These are phyloP conservation scores for Lentinula raphanica DNA, from an alignment of 768 basidiomycete species.

Conservation along the genomic window DNA sequence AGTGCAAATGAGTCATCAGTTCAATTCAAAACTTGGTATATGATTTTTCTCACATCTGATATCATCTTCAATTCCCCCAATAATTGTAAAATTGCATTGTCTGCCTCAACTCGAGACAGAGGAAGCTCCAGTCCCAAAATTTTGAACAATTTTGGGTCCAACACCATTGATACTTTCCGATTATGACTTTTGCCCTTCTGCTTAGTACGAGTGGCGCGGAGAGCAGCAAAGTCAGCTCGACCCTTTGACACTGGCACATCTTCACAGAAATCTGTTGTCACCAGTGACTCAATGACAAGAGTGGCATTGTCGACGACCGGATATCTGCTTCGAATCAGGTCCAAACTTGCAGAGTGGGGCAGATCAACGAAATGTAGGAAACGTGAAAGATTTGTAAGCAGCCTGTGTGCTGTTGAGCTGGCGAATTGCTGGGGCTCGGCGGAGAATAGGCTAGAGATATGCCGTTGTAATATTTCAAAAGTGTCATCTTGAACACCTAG, in stretches of 20 bases:
- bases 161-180: neutral
- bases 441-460: neutral
- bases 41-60: neutral
- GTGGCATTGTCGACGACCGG: neutral
- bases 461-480: neutral
- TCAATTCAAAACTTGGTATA: neutral
- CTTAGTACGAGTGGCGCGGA: neutral
- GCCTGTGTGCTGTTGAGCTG: neutral
- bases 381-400: neutral
- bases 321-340: neutral
- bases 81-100: neutral
- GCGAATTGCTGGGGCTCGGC: neutral
- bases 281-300: neutral
- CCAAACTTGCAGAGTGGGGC: neutral
- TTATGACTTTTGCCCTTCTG: neutral
- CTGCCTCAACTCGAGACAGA: neutral
- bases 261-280: neutral
- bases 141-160: conserved; percentile 1
- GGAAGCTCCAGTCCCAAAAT: neutral
- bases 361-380: neutral
- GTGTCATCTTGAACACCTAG: neutral
- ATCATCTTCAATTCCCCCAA: neutral
- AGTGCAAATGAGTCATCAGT: no score
- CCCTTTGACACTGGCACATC: neutral
- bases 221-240: neutral